Base-by-base conservation (phyloP, 2,329 filamentous ascomycete species). In the Fusarium coffeatum region DNA sequence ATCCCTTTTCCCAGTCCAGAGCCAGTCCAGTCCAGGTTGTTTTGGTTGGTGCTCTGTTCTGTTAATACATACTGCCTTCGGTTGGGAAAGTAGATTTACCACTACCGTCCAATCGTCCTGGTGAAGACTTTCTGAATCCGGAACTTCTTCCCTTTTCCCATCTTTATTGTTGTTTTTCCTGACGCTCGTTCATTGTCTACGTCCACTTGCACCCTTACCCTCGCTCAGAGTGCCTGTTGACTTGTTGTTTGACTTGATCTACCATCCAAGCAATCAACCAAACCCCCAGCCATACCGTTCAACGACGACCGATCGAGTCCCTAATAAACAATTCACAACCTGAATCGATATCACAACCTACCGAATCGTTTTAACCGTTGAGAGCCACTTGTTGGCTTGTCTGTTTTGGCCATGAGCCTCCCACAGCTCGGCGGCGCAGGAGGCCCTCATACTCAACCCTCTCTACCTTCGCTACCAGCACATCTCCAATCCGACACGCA, bases 381-480 rank as follows among this genome's bases (percentile, higher is more conserved):
- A 73, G 66, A 75, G 76, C 72, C 76, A 73, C 65, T 62, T 27
- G 59, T 62, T 75, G 77, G 78, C 76, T 77, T 77, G 79, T 76
- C 79, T 79, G 84, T 74, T 78, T 92, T 91, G 89, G 85, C 89
- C 77, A 83, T 87, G 80, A 88, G 86, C 77, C 81, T 88, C 66
- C 85, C 86, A 64, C 80, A 84, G 46, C 76, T 84, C 66, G 83
- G 80, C 64, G 79, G 82, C 77, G 79, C 78, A 77, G 87, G 86
- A 79, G 88, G 88, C 65, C 87, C 88, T 82, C 93, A 90, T 83
- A 93, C 86, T 68, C 93, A 97, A 82, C 88, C 93, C 61, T 98
- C 95, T 65, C 85, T 99, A 75, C 94, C 95, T 23, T 90, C 93
- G 66, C 85, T 99, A 72, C 95, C 96, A 49, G 89, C 92, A 67